Conservation (phyloP, 2,329 filamentous ascomycete genomes). For the Didymosphaeria variabile region DNA sequence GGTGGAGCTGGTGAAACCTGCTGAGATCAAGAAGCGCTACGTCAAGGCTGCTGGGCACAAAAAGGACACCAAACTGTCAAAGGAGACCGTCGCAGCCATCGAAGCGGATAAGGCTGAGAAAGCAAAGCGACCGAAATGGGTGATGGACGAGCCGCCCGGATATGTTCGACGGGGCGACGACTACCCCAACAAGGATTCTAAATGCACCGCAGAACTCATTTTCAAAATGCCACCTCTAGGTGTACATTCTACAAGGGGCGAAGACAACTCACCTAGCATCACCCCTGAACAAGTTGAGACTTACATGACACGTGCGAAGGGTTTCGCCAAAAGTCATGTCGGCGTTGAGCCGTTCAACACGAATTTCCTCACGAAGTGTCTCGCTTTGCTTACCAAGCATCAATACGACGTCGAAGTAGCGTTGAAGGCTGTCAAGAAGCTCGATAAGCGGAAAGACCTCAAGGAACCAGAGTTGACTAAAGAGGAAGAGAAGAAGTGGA, state of each 20-base stretch:
- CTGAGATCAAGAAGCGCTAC: constrained; percentile 83
- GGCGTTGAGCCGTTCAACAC: constrained; percentile 80
- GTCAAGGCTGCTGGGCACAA: constrained; percentile 70
- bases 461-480: constrained; percentile 84
- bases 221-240: constrained; percentile 76
- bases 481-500: constrained; percentile 86
- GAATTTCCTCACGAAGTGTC: constrained; percentile 86
- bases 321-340: constrained; percentile 67
- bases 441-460: constrained; percentile 74
- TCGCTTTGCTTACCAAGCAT: constrained; percentile 75
- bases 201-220: constrained; percentile 76
- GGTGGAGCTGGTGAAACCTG: constrained; percentile 88
- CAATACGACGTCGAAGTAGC: constrained; percentile 77
- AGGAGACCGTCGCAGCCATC: constrained; percentile 79
- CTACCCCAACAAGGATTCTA: constrained; percentile 73
- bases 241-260: constrained; percentile 57
- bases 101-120: constrained; percentile 83
- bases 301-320: constrained; percentile 77
- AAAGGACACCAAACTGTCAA: constrained; percentile 79
- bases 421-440: constrained; percentile 72
- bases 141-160: constrained; percentile 88
- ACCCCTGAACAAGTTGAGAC: constrained; percentile 71
- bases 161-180: constrained; percentile 89
- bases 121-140: constrained; percentile 88
- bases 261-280: constrained; percentile 54